Percentiles rank a stretch among this genome's conserved stretches.
These are phyloP conservation scores for Urtica urens DNA, from an alignment of 306 rosid genomes.

Conservation along the genomic window DNA sequence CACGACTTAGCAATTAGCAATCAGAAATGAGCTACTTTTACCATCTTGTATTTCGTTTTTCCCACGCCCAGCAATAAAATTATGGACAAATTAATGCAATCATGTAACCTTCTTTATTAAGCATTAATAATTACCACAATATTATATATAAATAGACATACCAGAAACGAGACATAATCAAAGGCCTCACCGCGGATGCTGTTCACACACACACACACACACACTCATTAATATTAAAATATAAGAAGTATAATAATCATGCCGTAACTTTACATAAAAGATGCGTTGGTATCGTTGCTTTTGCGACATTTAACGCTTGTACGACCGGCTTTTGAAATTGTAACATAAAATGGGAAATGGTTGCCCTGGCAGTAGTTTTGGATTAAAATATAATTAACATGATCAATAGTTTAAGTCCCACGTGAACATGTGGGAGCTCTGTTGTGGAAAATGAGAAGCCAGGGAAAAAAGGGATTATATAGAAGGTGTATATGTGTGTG, in stretches of 20 bases:
- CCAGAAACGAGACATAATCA: no score
- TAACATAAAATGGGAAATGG: neutral
- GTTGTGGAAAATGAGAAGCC: neutral
- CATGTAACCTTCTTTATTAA: no score
- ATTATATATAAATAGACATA: no score
- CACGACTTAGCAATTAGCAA: no score
- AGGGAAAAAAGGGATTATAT: no score
- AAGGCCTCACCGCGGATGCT: no score
- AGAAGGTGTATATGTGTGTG: neutral
- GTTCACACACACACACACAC: neutral
- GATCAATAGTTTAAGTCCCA: neutral
- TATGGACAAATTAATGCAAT: no score
- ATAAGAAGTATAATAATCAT: neutral
- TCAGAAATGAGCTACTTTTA: no score
- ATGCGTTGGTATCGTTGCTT: conserved; percentile 9
- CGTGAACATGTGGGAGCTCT: neutral
- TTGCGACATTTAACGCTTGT: neutral
- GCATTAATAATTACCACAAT: no score
- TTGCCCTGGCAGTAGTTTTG: neutral
- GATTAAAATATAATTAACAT: neutral
- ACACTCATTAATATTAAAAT: neutral
- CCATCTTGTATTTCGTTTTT: no score
- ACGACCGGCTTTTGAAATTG: neutral
- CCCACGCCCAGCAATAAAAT: no score
- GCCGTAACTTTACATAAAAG: neutral